A percentile compares a stretch with the other conserved stretches of the same genome.
phyloP scores from a whole-genome alignment of 768 basidiomycete genomes.

The Rickenella mellea region DNA sequence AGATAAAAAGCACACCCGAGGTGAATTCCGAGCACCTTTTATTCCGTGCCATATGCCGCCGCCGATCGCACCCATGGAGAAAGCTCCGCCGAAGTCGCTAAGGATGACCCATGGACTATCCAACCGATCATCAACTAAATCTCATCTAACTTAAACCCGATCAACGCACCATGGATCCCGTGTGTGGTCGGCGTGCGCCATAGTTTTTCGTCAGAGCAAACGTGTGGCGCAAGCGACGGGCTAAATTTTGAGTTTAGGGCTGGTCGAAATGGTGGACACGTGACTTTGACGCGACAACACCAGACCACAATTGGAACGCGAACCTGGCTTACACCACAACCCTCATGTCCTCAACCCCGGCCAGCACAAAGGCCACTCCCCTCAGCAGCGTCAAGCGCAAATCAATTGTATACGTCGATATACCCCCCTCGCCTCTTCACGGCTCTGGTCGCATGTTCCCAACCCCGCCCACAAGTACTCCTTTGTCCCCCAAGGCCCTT shows the following conservation, averaged over 20 bases:
- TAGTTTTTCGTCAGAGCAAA: conserved; percentile 21
- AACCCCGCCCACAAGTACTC: conserved; percentile 13
- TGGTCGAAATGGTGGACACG: conserved; percentile 12
- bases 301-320: too few species aligned
- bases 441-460: conserved; percentile 2
- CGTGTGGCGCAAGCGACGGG: conserved; percentile 4
- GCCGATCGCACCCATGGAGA: conserved; percentile 96
- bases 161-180: conserved; percentile 77
- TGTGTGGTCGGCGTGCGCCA: conserved; percentile 90
- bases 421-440: conserved; percentile 41
- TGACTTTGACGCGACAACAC: conserved; percentile 21
- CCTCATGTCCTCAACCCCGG: conserved; percentile 16
- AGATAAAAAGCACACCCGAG: conserved; percentile 49
- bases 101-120: conserved; percentile 94
- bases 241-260: conserved; percentile 18
- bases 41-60: conserved; percentile 99
- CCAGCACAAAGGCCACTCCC: conserved; percentile 9
- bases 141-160: conserved; percentile 1
- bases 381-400: conserved; percentile 20
- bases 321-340: conserved; percentile 7
- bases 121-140: not conserved
- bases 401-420: conserved; percentile 48
- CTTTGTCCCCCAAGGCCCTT: not conserved
- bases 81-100: conserved; percentile 96
- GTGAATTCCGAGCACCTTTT: conserved; percentile 95